Evolutionary conservation across 1,284 basidiomycete species (phyloP).

Genomic region (Leccinum solheimii): DNA sequence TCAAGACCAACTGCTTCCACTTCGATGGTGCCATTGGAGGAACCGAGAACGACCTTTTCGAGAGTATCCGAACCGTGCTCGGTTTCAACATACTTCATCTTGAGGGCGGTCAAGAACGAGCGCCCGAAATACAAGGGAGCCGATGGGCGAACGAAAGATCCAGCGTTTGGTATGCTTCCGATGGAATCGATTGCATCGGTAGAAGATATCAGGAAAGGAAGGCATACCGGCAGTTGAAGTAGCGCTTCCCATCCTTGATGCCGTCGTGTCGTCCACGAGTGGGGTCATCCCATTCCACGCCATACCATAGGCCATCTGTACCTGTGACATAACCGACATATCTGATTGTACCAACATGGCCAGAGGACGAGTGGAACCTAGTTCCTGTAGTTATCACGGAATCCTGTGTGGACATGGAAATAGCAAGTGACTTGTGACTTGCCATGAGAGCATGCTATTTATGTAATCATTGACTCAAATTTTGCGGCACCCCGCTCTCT

Average conservation of each 20-base stretch:
- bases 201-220: conserved; percentile 1
- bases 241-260: conserved; percentile 70
- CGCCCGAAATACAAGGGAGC: conserved; percentile 58
- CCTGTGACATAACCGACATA: conserved; percentile 70
- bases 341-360: conserved; percentile 65
- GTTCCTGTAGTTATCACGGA: conserved; percentile 41
- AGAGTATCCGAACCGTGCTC: conserved; percentile 50
- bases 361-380: conserved; percentile 49
- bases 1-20: conserved; percentile 87
- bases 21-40: conserved; percentile 76
- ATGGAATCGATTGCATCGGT: conserved; percentile 13
- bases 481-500: conserved; percentile 7
- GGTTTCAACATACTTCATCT: conserved; percentile 72
- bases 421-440: background rate
- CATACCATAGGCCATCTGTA: conserved; percentile 79
- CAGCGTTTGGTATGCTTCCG: conserved; percentile 53
- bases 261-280: conserved; percentile 87
- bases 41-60: conserved; percentile 75
- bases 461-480: conserved; percentile 13
- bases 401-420: conserved; percentile 21
- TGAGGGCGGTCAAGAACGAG: conserved; percentile 76
- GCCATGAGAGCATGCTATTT: conserved; percentile 7
- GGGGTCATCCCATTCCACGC: conserved; percentile 94
- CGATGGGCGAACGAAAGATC: conserved; percentile 74
- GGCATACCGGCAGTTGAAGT: conserved; percentile 78